Percentiles rank a stretch among this genome's conserved stretches.
phyloP scores from a whole-genome alignment of 352 stramenopile genomes.

The Globisporangium okanoganense region DNA sequence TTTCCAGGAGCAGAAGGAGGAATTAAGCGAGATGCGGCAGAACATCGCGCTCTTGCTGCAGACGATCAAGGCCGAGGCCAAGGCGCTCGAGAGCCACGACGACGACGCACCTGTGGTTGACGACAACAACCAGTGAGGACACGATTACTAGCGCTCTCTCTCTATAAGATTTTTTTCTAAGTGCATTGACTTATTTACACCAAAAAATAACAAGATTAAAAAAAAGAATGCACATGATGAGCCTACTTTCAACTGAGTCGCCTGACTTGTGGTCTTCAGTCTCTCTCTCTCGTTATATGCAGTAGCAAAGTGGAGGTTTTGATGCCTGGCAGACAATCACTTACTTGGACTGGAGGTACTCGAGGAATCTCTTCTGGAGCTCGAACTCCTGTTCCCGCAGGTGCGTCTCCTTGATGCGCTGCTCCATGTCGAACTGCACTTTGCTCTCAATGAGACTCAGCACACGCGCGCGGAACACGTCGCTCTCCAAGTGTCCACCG shows the following conservation, averaged over 20 bases:
- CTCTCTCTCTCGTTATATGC: too few relatives aligned
- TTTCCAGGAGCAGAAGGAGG: conserved; percentile 51
- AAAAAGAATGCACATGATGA: too few relatives aligned
- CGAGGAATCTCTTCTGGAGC: conserved; percentile 76
- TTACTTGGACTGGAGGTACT: conserved; percentile 81
- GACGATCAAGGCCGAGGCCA: conserved; percentile 55
- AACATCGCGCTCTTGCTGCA: conserved; percentile 63
- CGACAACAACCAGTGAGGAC: conserved; percentile 11
- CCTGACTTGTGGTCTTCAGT: too few relatives aligned
- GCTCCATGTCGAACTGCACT: conserved; percentile 81
- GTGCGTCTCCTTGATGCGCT: conserved; percentile 69
- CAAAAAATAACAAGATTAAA: too few relatives aligned
- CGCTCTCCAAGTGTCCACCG: conserved; percentile 21
- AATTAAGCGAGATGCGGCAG: conserved; percentile 55
- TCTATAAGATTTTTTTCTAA: conserved; percentile 3
- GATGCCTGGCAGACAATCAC: not conserved
- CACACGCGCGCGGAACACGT: conserved; percentile 56
- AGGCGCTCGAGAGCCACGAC: conserved; percentile 29
- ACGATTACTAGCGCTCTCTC: too few relatives aligned
- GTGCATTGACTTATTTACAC: not conserved
- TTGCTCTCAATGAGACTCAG: conserved; percentile 78
- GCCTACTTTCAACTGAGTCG: too few relatives aligned
- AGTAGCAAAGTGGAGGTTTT: too few relatives aligned
- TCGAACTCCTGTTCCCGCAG: conserved; percentile 78
- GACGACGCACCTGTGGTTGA: not conserved